Evolutionary conservation across 768 basidiomycete genomes (phyloP), one percentile per base, ranked within the genome.

Genomic region (Suillus plorans): DNA sequence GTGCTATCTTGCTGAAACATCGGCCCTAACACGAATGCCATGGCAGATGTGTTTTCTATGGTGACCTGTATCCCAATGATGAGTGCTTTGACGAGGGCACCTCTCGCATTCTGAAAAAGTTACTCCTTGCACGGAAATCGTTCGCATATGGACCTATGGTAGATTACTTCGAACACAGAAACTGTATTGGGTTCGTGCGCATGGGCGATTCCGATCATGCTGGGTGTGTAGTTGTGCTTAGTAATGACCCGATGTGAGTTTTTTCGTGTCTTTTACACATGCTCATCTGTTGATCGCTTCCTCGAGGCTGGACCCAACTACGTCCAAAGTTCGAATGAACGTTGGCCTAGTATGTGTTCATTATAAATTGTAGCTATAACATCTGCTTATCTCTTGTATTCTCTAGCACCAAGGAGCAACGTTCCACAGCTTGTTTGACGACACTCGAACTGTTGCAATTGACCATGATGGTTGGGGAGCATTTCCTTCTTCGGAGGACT

Each of bases 1-100:
- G 91, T 80, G 5, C 8, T 20, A 41, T 39, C 61, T 59, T 12
- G 25, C 49, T 20, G 28, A 64, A 63, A 56, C 49, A 52, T 37
- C 25, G 47, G 42, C 50, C 49, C 8, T 53, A 4, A 64, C 20
- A 1, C 39, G 60, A 20, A 31, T 49, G 31, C 42, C 59, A 58
- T 64, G 34, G 37, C 61, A 94, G 92, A 47, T 95, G 92, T 69
- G 86, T 93, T n/a, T 95, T 94, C 74, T 94, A 93, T 66, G 92
- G 91, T 7, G 92, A 94, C 73, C 70, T 94, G 18, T 92, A 91
- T 69, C 89, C 87, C 0, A 90, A 91, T 69, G 68, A 76, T 49
- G 89, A 90, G 73, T 87, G 88, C 66, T 91, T 86, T 71, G 81
- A 88, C 66, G 81, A 81, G 65, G 72, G 73, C 18, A 80, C 82